These are phyloP conservation scores for Aphanocladium album DNA, from an alignment of 2,329 filamentous ascomycete species.

Conservation along the genomic window DNA sequence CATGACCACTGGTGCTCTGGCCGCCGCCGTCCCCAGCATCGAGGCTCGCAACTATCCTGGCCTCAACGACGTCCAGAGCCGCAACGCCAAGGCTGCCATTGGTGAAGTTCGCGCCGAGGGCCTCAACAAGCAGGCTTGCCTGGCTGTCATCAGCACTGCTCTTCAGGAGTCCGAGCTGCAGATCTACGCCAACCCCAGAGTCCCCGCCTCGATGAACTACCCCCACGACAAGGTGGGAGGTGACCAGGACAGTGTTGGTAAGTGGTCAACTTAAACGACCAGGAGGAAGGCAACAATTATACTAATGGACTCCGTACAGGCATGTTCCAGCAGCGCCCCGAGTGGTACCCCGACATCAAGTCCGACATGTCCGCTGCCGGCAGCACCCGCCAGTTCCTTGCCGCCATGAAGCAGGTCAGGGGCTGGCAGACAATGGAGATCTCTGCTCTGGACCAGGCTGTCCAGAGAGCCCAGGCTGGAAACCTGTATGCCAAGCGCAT, in stretches of 20 bases:
- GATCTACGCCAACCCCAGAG: conserved; percentile 7
- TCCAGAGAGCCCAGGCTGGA: conserved; percentile 7
- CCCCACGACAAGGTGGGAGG: conserved; percentile 7
- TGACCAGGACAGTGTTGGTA: conserved; percentile 10
- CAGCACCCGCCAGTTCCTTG: conserved; percentile 4
- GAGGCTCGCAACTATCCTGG: background rate
- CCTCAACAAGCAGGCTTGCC: conserved; percentile 2
- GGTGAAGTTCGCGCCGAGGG: conserved; percentile 1
- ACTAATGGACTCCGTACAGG: background rate
- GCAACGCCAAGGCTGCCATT: conserved; percentile 5
- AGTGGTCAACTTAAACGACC: background rate
- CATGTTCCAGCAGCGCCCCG: conserved; percentile 9
- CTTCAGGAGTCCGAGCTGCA: conserved; percentile 5
- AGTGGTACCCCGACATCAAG: background rate
- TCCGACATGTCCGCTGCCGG: conserved; percentile 6
- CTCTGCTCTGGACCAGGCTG: background rate
- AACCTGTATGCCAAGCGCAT: conserved; percentile 10
- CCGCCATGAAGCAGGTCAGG: conserved; percentile 1
- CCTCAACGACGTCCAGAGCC: conserved; percentile 2
- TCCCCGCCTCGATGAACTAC: conserved; percentile 7
- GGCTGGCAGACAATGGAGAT: conserved; percentile 9
- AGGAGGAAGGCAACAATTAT: no score
- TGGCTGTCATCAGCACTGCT: conserved; percentile 6
- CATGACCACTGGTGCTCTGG: conserved; percentile 3
- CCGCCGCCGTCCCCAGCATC: background rate